Percentiles rank a stretch among this genome's conserved stretches.
Evolutionary conservation across 768 basidiomycete genomes (phyloP).

Genomic region (Dacryopinax spathularia): DNA sequence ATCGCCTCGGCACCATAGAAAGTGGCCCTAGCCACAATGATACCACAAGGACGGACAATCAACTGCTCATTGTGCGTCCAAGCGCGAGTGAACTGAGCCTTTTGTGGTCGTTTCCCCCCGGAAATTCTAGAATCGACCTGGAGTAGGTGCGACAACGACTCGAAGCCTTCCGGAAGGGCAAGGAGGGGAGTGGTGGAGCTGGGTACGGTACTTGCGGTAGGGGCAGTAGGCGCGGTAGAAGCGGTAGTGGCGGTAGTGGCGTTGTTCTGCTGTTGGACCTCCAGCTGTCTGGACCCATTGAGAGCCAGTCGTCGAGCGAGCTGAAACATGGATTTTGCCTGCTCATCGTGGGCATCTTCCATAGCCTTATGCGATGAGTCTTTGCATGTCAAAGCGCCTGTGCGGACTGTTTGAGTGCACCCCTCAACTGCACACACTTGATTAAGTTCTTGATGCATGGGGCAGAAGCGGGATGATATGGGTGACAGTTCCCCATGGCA

Average conservation of each 20-base stretch:
- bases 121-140: not conserved
- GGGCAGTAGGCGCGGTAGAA: not conserved
- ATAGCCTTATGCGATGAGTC: conserved; percentile 14
- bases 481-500: conserved; percentile 17
- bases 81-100: conserved; percentile 1
- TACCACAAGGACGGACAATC: conserved; percentile 5
- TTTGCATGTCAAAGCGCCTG: conserved; percentile 15
- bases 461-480: conserved; percentile 12
- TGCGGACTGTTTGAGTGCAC: conserved; percentile 9
- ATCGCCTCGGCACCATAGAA: conserved; percentile 5
- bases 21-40: conserved; percentile 3
- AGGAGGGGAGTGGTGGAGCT: not conserved
- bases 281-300: not conserved
- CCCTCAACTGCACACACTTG: not conserved
- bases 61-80: conserved; percentile 7
- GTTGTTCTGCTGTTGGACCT: not conserved
- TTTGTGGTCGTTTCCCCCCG: not conserved
- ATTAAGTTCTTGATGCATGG: not conserved
- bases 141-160: not conserved
- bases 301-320: conserved; percentile 14
- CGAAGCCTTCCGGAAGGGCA: not conserved
- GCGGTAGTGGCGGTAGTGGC: not conserved
- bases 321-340: conserved; percentile 20
- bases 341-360: conserved; percentile 6
- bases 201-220: not conserved